phyloP scores from a whole-genome alignment of 192 early-diverging fungal genomes.

The Mortierella claussenii region DNA sequence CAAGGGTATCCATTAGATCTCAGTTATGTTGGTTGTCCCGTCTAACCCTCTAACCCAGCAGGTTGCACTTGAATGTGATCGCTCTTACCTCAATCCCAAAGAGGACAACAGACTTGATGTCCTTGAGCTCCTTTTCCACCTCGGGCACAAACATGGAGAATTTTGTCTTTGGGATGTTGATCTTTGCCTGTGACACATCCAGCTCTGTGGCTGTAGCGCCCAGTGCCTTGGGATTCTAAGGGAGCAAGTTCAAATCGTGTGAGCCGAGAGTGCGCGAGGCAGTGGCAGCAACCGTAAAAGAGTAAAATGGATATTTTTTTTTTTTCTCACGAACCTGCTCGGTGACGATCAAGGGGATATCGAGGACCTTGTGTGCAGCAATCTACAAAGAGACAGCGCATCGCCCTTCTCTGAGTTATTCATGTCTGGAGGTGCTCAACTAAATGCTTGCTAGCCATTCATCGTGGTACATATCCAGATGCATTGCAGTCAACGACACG shows the following conservation, averaged over 20 bases:
- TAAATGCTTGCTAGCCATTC: no score
- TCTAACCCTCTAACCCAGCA: no score
- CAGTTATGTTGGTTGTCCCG: no score
- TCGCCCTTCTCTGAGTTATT: no score
- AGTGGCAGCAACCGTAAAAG: neutral
- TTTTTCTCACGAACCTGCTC: slow-evolving; percentile 76
- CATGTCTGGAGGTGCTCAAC: no score
- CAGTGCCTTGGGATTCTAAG: slow-evolving; percentile 64
- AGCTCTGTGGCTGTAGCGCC: slow-evolving; percentile 84
- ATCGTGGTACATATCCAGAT: no score
- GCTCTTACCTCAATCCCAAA: slow-evolving; percentile 87
- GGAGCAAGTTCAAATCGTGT: neutral
- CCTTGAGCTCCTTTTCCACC: slow-evolving; percentile 64
- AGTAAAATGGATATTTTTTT: neutral
- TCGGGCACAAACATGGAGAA: slow-evolving; percentile 88
- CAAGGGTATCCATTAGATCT: neutral
- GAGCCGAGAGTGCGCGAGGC: neutral
- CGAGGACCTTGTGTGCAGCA: slow-evolving; percentile 74
- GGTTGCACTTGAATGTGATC: no score
- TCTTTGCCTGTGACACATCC: slow-evolving; percentile 69
- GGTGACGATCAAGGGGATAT: slow-evolving; percentile 89
- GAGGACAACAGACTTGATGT: slow-evolving; percentile 78
- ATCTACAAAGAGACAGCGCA: slow-evolving; percentile 61
- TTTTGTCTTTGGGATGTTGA: slow-evolving; percentile 79
- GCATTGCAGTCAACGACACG: no score